A percentile compares a stretch with the other conserved stretches of the same genome.
phyloP scores from a whole-genome alignment of 805 yeast species.

The Priceomyces melissophilus region DNA sequence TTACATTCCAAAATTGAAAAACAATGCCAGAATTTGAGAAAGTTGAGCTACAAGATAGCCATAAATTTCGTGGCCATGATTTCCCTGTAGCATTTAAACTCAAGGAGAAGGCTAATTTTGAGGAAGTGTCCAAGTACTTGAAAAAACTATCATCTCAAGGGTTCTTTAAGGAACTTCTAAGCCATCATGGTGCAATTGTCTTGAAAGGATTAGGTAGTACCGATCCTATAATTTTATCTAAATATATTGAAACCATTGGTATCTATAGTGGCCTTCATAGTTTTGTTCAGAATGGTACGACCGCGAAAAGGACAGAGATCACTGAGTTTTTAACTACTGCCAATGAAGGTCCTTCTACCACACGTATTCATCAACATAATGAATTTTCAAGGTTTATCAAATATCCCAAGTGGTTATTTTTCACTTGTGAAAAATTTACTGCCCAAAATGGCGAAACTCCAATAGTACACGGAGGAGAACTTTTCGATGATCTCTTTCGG shows the following conservation, averaged over 20 bases:
- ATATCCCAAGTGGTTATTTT: slow-evolving; percentile 16
- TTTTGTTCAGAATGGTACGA: slow-evolving; percentile 26
- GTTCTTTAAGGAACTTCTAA: slow-evolving; percentile 17
- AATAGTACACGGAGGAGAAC: slow-evolving; percentile 29
- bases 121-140: background rate
- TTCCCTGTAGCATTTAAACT: slow-evolving; percentile 1
- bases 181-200: slow-evolving; percentile 27
- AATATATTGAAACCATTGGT: slow-evolving; percentile 13
- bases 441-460: slow-evolving; percentile 33
- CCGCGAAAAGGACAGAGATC: slow-evolving; percentile 20
- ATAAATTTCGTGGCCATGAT: background rate
- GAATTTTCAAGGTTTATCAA: slow-evolving; percentile 28
- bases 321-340: slow-evolving; percentile 26
- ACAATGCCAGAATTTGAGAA: background rate
- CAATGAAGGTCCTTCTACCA: slow-evolving; percentile 25
- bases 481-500: slow-evolving; percentile 16
- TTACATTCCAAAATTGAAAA: too few relatives aligned
- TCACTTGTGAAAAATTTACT: slow-evolving; percentile 7
- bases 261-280: slow-evolving; percentile 13
- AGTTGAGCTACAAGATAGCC: background rate
- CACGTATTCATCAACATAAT: slow-evolving; percentile 25
- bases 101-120: background rate
- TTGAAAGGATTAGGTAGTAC: slow-evolving; percentile 18
- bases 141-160: slow-evolving; percentile 15
- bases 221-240: slow-evolving; percentile 17